Base-by-base conservation (phyloP, 2,329 filamentous ascomycete genomes). In the Penicillium freii region DNA sequence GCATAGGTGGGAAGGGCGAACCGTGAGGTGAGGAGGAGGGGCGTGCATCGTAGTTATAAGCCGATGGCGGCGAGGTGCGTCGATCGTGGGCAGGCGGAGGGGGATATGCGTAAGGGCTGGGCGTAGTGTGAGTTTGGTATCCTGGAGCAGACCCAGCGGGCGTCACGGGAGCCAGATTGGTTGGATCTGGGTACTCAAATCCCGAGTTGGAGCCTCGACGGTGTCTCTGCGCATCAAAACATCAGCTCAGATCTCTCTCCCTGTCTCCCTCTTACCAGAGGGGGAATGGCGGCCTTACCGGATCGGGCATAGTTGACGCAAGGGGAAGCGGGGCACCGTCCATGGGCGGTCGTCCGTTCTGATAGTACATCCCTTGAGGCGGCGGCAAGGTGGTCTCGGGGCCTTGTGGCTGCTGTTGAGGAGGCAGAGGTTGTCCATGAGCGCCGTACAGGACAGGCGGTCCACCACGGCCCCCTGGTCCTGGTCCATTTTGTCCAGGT, bases 351-450 rank as follows among this genome's bases (percentile, higher is more conserved):
- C 68, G 65, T 53, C 67, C 69, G 59, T 77, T 77, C n/a, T 73
- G 66, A 54, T 67, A 69, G 54, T 77, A 77, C 71, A 76, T 69
- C 59, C 72, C 71, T 64, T 73, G 72, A 42, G 75, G 75, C 48
- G 73, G 73, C 42, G 75, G 75, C 31, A 77, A 66, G 33, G 73
- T 72, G 15, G 69, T 64, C 48, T 75, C 70, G 34, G 70, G 64
- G n/a, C 59, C 64, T 50, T 71, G 73, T 36, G 72, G 72, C 61
- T 77, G 75, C 59, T 79, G 77, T 58, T 75, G 72, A 39, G 77
- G 74, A 43, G 76, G 75, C 34, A 80, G 72, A 48, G 78, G 79
- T 62, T 81, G 79, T 23, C 79, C 79, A 61, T 81, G 79, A 21
- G 79, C 78, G 50, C 79, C 79, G 64, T 81, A 81, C 27, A 81